These are phyloP conservation scores for Entophlyctis helioformis DNA, from an alignment of 192 early-diverging fungal genomes.

Conservation along the genomic window DNA sequence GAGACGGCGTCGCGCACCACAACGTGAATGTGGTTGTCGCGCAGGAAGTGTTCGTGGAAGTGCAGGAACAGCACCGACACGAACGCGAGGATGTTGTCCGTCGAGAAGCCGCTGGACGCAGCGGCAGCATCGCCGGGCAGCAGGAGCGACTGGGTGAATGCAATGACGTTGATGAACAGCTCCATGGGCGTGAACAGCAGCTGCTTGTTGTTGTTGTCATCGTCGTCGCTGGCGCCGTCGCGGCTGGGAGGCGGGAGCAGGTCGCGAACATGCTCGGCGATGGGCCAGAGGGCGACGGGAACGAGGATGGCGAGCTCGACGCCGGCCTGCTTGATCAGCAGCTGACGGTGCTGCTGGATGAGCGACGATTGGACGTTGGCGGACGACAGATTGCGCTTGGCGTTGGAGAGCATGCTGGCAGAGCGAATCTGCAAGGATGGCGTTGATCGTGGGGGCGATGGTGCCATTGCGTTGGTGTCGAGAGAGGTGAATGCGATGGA, in stretches of 20 bases:
- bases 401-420: neutral
- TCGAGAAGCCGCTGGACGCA: conserved; percentile 1
- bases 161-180: conserved; percentile 51
- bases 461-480: too few species aligned
- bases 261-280: conserved; percentile 76
- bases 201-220: too few species aligned
- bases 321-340: conserved; percentile 65
- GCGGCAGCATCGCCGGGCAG: conserved; percentile 37
- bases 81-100: conserved; percentile 37
- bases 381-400: neutral
- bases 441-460: neutral
- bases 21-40: conserved; percentile 74
- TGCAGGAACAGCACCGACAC: conserved; percentile 66
- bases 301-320: conserved; percentile 73
- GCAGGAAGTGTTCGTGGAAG: conserved; percentile 61
- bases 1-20: conserved; percentile 37
- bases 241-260: too few species aligned
- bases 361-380: neutral
- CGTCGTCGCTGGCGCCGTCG: conserved; percentile 47
- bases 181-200: conserved; percentile 24
- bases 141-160: conserved; percentile 61
- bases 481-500: too few species aligned
- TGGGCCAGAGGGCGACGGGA: conserved; percentile 75
- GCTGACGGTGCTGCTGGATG: conserved; percentile 33
- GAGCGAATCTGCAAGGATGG: neutral